Base-by-base conservation (phyloP, 345 rosid genomes). In the Hirschfeldia incana region DNA sequence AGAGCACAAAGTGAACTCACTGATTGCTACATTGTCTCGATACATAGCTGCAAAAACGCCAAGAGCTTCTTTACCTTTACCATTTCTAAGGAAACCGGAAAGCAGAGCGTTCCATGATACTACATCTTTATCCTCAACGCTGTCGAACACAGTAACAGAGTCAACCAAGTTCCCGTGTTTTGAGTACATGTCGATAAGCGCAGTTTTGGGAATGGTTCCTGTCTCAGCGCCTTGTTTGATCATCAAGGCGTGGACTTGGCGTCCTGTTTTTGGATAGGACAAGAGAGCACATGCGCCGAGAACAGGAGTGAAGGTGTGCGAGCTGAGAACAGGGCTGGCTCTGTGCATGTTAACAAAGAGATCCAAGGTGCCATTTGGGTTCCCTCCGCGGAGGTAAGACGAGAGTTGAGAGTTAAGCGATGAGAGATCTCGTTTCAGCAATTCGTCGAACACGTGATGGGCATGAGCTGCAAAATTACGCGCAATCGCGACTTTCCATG, bases 81-180 rank as follows among this genome's bases (percentile, higher is more conserved):
- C 87, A 2, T 87, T 85, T 67, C 85, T 76, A 49, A 88, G 79
- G 69, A 84, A 91, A 78, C 92, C 84, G 2, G 93, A 90, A 72
- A 90, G 84, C 87, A 93, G 78, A 72, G 93, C 90, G 71, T 93
- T 93, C 92, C 94, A 91, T 32, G 86, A 75, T 30, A 90, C 93
- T 13, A 85, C 89, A 81, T 93, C 93, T 80, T 79, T 86, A 7
- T 63, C 76, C 68, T 85, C 86, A 44, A 89, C 75, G 66, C 88
- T 89, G 57, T 84, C 83, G 57, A 91, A 93, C 6, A 81, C 92
- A 66, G 65, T 82, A 46, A 83, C 76, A 0, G 93, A 86, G 8
- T 87, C 89, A 72, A 7, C 70, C 78, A 93, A 79, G 58, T 12
- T 44, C 8, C 89, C 88, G 11, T 69, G 66, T 84, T 89, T 91